Evolutionary conservation across 768 basidiomycete genomes (phyloP).

Genomic region (Boletus sensibilis): DNA sequence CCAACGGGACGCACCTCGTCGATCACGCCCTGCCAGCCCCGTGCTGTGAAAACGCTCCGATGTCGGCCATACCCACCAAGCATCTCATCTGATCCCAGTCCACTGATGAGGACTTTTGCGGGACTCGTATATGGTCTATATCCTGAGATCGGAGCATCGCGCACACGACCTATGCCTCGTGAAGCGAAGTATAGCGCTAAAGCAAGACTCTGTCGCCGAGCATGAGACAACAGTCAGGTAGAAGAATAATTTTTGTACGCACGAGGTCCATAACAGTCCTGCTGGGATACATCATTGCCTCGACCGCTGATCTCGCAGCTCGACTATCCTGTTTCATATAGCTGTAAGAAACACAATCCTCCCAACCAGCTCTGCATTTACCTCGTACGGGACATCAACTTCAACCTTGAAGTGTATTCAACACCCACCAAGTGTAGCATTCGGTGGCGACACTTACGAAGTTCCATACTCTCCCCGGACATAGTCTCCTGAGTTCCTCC

Average conservation of each 20-base stretch:
- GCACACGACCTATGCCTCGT: constrained; percentile 65
- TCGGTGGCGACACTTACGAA: constrained; percentile 54
- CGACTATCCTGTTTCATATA: constrained; percentile 58
- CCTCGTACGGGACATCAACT: constrained; percentile 79
- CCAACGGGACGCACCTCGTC: constrained; percentile 58
- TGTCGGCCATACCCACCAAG: constrained; percentile 93
- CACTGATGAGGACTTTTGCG: constrained; percentile 84
- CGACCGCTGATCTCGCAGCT: constrained; percentile 50
- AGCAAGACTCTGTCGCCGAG: constrained; percentile 69
- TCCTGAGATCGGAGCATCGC: constrained; percentile 34
- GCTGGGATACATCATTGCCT: constrained; percentile 75
- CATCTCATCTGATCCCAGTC: constrained; percentile 93
- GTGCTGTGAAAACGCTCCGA: constrained; percentile 63
- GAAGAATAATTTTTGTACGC: constrained; percentile 23
- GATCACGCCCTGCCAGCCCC: constrained; percentile 75
- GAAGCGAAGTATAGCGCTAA: constrained; percentile 94
- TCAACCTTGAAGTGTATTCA: constrained; percentile 58
- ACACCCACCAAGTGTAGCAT: not conserved
- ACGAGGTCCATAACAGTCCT: constrained; percentile 92
- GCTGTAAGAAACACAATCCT: constrained; percentile 3
- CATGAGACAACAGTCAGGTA: constrained; percentile 1
- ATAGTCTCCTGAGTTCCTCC: constrained; percentile 72
- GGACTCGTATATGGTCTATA: constrained; percentile 58
- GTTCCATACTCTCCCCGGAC: constrained; percentile 83
- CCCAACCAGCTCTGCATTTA: constrained; percentile 29